Base-by-base conservation (phyloP, 805 yeast species). In the Kodamaea sagamina region DNA sequence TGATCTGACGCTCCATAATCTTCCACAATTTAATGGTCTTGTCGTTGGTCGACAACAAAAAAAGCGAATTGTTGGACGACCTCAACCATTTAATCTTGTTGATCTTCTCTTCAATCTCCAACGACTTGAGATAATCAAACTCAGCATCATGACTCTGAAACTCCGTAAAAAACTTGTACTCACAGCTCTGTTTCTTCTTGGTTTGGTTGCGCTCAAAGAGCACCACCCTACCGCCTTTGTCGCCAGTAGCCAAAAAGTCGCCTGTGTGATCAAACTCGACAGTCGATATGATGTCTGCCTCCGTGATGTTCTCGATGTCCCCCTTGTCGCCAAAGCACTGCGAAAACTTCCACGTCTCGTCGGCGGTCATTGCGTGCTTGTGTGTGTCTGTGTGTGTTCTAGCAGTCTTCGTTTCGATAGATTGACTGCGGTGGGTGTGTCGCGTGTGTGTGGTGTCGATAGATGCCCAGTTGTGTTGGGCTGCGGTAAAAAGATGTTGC, bases 241-340 rank as follows among this genome's bases (percentile, higher is more conserved):
- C 99, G 49, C 99, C 99, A 1, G 99, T 93, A 47, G 99, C 99
- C 45, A 93, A 71, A 59, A 84, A 93, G 61, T 93, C 89, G 39
- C 99, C 99, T 6, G 93, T 80, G 59, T 84, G 86, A 63, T 93
- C 97, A 58, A 93, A 93, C 68, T 93, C 98, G 31, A 93, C 97
- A 2, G 99, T 88, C 13, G 97, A 86, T 49, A 93, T 93, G 60
- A 93, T 90, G 64, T 93, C 99, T 3, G 97, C 97, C 61, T 90
- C 98, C 2, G 97, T 89, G 58, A 90, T 88, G 58, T 82, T 86
- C 52, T 92, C 98, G 45, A 90, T 85, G 63, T 93, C 99, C 37
- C 96, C 96, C 65, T 95, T 93, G 66, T 93, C 99, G 51, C 99
- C 99, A 75, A 93, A 93, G 65, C 99, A 93, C 66, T 90, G 98